Base-by-base conservation (phyloP, 208 protist species). In the Lotmaria passim region DNA sequence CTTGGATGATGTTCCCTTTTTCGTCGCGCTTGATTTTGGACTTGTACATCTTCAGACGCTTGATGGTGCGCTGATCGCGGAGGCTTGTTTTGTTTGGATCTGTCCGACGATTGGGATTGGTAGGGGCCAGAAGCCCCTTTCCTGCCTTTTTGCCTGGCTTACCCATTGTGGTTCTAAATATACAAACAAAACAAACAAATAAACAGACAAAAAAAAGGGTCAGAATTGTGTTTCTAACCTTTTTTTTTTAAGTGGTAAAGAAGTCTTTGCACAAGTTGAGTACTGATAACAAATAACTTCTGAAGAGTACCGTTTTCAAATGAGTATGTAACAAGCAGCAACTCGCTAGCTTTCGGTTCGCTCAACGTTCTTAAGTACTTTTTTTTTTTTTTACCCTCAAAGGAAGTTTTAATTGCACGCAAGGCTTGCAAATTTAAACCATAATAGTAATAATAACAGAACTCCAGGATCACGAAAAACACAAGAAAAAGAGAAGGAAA, bases 1-100 rank as follows among this genome's bases (percentile, higher is more conserved):
- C 94, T 47, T 93, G 91, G 46, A 96, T 73, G 63, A 98, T 98
- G 57, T 98, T 85, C 55, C 94, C 94, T 50, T 96, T 94, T 72
- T 93, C 89, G 52, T 98, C 90, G 39, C 92, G 84, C 62, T 93
- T 89, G 51, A 98, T 89, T 78, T 93, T 94, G 0, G 81, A 90
- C 21, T 81, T 89, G 69, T 95, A 93, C 94, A 96, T 96, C 43
- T 96, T 95, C 14, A 98, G 65, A 11, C 90, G 79, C 70, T 93
- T 93, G 50, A 96, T 95, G 3, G 89, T 96, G 11, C 87, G 60
- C 69, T 93, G 86, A 39, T 93, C 88, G 15, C 94, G 84, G 11
- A 98, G 78, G 50, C 85, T 92, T 11, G 85, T 91, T 69, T 94
- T 93, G 59, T 76, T 94, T 7, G 90, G 78, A 51, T 94, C 87